A percentile compares a stretch with the other conserved stretches of the same genome.
Conservation (phyloP, 805 yeast species). For the Brettanomyces custersianus region DNA sequence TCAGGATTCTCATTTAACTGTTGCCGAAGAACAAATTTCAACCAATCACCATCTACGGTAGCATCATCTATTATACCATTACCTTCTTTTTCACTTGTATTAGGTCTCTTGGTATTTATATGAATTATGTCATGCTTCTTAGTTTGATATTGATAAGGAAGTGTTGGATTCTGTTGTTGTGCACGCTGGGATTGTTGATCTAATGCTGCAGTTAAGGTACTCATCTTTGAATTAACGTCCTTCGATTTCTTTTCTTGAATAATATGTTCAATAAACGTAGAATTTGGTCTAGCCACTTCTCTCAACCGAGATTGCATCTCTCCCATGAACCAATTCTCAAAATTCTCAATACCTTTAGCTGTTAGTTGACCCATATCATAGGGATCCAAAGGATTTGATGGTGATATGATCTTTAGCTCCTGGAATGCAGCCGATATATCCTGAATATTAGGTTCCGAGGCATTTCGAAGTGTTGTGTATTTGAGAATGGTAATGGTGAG, state of each 20-base stretch:
- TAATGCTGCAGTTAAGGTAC: conserved; percentile 24
- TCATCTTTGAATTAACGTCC: conserved; percentile 23
- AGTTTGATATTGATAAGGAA: conserved; percentile 8
- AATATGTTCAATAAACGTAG: conserved; percentile 17
- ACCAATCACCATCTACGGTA: conserved; percentile 26
- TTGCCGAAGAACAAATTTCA: conserved; percentile 22
- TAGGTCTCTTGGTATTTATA: conserved; percentile 1
- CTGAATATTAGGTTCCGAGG: conserved; percentile 33
- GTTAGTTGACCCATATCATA: conserved; percentile 39
- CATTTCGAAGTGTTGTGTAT: conserved; percentile 38
- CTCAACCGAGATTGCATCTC: conserved; percentile 36
- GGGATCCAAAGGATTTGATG: conserved; percentile 45
- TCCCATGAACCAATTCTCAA: conserved; percentile 50
- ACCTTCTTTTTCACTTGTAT: conserved; percentile 5
- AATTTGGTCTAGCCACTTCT: conserved; percentile 24
- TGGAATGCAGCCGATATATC: conserved; percentile 69
- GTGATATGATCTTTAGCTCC: conserved; percentile 52
- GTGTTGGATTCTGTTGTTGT: conserved; percentile 16
- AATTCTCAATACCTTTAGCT: conserved; percentile 38
- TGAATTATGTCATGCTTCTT: neutral
- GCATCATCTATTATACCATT: conserved; percentile 12
- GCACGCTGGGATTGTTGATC: conserved; percentile 20
- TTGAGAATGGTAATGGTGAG: conserved; percentile 41
- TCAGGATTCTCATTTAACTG: conserved; percentile 18
- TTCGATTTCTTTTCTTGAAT: conserved; percentile 12